Percentiles rank a stretch among this genome's conserved stretches.
Evolutionary conservation across 2,329 filamentous ascomycete species (phyloP).

Genomic region (Pseudocercospora vitis): DNA sequence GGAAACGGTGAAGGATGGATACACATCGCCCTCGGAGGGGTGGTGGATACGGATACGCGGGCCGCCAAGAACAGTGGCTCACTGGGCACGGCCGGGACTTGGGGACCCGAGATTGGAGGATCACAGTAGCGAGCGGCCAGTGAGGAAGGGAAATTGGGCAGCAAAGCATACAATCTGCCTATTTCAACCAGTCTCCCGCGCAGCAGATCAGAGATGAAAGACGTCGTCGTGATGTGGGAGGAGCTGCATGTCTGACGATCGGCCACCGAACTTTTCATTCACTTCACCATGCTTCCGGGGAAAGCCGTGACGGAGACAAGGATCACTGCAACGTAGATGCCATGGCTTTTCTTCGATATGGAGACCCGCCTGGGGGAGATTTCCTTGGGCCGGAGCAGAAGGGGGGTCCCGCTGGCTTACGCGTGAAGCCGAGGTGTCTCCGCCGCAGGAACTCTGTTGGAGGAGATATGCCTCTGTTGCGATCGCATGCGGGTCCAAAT

Average conservation of each 20-base stretch:
- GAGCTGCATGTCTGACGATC: neutral
- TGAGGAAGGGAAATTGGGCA: neutral
- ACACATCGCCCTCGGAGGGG: neutral
- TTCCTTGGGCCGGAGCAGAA: neutral
- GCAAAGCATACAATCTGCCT: neutral
- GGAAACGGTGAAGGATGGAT: conserved; percentile 5
- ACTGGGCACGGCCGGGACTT: neutral
- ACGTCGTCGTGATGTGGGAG: too few relatives aligned
- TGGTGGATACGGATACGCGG: conserved; percentile 5
- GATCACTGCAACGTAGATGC: neutral
- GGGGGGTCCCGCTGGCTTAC: too few relatives aligned
- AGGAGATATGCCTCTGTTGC: too few relatives aligned
- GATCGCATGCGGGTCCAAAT: too few relatives aligned
- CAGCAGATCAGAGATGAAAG: neutral
- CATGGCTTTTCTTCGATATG: neutral
- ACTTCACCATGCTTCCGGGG: conserved; percentile 3
- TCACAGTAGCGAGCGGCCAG: conserved; percentile 1
- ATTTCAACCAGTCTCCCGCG: neutral
- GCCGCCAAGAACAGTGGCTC: conserved; percentile 5
- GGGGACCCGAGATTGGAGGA: conserved; percentile 9
- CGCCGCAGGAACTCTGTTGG: too few relatives aligned
- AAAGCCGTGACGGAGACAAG: neutral
- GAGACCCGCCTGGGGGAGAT: neutral
- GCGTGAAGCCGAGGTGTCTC: too few relatives aligned
- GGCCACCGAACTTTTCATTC: neutral